Base-by-base conservation (phyloP, 2,329 filamentous ascomycete genomes). In the Stachybotrys chlorohalonatus region DNA sequence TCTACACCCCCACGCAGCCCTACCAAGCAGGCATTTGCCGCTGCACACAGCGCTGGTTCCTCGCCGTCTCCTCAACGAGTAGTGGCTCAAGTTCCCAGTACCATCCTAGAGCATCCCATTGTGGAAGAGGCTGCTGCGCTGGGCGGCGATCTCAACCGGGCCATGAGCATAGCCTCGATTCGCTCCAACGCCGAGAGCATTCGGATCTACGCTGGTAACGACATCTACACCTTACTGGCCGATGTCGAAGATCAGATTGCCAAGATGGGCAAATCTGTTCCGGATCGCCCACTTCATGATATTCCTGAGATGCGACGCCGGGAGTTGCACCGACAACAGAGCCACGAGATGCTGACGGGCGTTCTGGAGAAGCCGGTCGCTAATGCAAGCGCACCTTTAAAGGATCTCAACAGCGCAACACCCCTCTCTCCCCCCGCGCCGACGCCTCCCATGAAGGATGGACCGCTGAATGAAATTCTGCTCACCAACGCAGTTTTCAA, bases 171-270 rank as follows among this genome's bases (percentile, higher is more conserved):
- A 8, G 55, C 57, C 36, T 64, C 63, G 47, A 42, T 63, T 31
- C 70, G 77, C 48, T 63, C 68, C 11, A 76, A 76, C 24, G 75
- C 83, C 45, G 82, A 87, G 66, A 87, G 83, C 64, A 87, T 87
- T 56, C 80, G 81, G 24, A 78, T 88, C 60, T 88, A 87, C 59
- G 84, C 83, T 24, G 84, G 84, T 56, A 80, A 82, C 56, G 84
- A 86, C 50, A 79, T 89, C 8, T 87, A 84, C 59, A 79, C 81
- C 2, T 74, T 89, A 1, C 73, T 89, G 47, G 82, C 81, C 1
- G 85, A 88, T 59, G 85, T 88, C 13, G 84, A 88, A 66, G 64
- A 69, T 49, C 70, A 73, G 52, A 70, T 72, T 52, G 67, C 64
- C 52, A 70, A 67, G 55, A 70, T 74, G 64, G 66, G 65, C 59